Evolutionary conservation across 2,329 filamentous ascomycete species (phyloP).

Genomic region (Colletotrichum nymphaeae): DNA sequence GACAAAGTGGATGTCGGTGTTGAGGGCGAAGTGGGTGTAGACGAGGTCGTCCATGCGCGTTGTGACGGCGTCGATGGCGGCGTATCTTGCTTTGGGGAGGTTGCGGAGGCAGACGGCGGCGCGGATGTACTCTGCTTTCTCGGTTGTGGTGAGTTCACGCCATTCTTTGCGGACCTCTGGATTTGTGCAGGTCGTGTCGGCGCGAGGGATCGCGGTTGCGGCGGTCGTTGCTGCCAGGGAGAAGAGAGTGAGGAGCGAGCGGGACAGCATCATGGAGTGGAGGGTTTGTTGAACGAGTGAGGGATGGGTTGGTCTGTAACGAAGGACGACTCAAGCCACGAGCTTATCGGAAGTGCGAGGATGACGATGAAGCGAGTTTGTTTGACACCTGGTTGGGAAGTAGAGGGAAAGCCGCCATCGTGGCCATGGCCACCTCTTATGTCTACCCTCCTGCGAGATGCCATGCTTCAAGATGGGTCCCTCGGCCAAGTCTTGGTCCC

Average conservation of each 20-base stretch:
- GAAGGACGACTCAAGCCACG: background rate
- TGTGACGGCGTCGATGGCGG: constrained; percentile 28
- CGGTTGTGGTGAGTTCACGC: constrained; percentile 35
- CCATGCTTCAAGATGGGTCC: background rate
- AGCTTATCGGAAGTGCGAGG: background rate
- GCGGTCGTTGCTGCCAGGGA: constrained; percentile 7
- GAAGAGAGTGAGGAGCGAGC: background rate
- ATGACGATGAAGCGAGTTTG: background rate
- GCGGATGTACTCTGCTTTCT: constrained; percentile 37
- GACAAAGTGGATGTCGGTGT: constrained; percentile 37
- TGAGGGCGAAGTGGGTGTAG: constrained; percentile 35
- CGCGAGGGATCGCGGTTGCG: constrained; percentile 17
- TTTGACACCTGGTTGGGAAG: too few relatives aligned
- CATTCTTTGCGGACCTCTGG: constrained; percentile 37
- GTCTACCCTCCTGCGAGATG: background rate
- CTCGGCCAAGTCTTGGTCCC: background rate
- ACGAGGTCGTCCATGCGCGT: constrained; percentile 37
- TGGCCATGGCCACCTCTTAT: background rate
- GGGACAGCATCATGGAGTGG: constrained; percentile 4
- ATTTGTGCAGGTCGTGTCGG: constrained; percentile 27
- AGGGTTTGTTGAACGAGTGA: background rate
- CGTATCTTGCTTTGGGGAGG: constrained; percentile 34
- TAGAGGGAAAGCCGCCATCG: background rate
- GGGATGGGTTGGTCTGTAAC: background rate
- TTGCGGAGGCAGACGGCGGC: constrained; percentile 35